These are phyloP conservation scores for Pyronema domesticum DNA, from an alignment of 495 filamentous ascomycete genomes.

Conservation along the genomic window DNA sequence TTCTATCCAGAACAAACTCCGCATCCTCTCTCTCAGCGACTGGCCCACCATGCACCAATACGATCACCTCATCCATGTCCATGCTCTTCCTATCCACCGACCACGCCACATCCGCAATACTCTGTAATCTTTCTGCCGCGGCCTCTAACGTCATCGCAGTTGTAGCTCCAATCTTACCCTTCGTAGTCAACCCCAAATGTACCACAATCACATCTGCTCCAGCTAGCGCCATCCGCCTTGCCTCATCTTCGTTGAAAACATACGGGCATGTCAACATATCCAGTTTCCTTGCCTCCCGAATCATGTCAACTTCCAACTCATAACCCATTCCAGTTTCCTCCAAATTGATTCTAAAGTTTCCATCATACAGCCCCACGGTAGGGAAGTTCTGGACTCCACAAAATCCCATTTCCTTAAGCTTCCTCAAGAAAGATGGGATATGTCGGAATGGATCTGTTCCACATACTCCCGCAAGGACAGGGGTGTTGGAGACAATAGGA, in stretches of 20 bases:
- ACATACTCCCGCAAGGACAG: slow-evolving; percentile 49
- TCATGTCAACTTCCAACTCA: slow-evolving; percentile 45
- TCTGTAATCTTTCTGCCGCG: slow-evolving; percentile 40
- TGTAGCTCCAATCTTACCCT: slow-evolving; percentile 43
- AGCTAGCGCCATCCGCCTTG: slow-evolving; percentile 39
- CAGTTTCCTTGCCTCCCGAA: slow-evolving; percentile 36
- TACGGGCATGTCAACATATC: slow-evolving; percentile 51
- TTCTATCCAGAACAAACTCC: slow-evolving; percentile 39
- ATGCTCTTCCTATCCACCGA: slow-evolving; percentile 31
- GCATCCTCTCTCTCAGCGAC: slow-evolving; percentile 46
- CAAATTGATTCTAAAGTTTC: slow-evolving; percentile 43
- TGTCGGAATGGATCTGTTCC: slow-evolving; percentile 46
- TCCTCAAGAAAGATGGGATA: slow-evolving; percentile 38
- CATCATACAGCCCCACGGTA: slow-evolving; percentile 53
- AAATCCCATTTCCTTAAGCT: slow-evolving; percentile 43
- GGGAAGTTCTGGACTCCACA: slow-evolving; percentile 57
- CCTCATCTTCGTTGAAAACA: slow-evolving; percentile 45
- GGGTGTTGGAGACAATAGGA: slow-evolving; percentile 40
- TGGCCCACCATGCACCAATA: slow-evolving; percentile 53
- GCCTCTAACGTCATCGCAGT: slow-evolving; percentile 44
- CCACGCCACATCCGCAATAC: slow-evolving; percentile 41
- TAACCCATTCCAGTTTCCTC: slow-evolving; percentile 59
- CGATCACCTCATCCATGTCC: slow-evolving; percentile 29
- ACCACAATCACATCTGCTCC: slow-evolving; percentile 52
- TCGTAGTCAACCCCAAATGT: slow-evolving; percentile 51